These are phyloP conservation scores for Kodamaea restingae DNA, from an alignment of 805 yeast species.

Conservation along the genomic window DNA sequence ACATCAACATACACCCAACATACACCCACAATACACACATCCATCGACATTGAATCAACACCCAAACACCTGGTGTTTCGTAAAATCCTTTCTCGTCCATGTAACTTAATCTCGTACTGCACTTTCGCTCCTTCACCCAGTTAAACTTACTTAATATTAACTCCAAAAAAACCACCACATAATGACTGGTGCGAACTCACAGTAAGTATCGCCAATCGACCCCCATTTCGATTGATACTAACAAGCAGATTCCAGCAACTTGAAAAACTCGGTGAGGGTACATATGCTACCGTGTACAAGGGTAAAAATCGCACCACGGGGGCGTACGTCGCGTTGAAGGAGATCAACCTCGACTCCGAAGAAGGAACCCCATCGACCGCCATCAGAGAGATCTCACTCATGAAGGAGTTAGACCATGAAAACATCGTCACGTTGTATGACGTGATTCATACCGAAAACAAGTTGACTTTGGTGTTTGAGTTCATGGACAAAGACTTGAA, in stretches of 20 bases:
- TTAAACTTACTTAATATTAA: not conserved
- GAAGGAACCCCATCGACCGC: conserved; percentile 99
- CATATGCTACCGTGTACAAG: conserved; percentile 98
- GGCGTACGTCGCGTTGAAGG: conserved; percentile 89
- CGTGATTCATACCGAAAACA: conserved; percentile 95
- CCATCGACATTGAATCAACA: too few species aligned
- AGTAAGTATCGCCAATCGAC: conserved; percentile 28
- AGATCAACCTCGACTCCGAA: conserved; percentile 89
- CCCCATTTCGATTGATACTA: not conserved
- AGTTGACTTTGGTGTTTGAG: conserved; percentile 89
- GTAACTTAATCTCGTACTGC: too few species aligned
- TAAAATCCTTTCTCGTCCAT: too few species aligned
- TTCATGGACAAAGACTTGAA: conserved; percentile 90
- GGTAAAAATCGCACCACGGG: conserved; percentile 84
- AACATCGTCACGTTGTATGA: conserved; percentile 91
- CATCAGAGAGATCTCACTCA: conserved; percentile 88
- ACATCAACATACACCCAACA: too few species aligned
- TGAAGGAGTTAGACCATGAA: conserved; percentile 92
- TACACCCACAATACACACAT: too few species aligned
- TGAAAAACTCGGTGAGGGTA: conserved; percentile 90
- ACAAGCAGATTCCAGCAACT: conserved; percentile 45
- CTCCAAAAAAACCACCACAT: not conserved
- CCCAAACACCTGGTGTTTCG: too few species aligned
- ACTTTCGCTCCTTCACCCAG: not conserved
- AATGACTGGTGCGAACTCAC: conserved; percentile 43